A percentile compares a stretch with the other conserved stretches of the same genome.
phyloP scores from a whole-genome alignment of 805 yeast species.

The Pichia ethanolica region DNA sequence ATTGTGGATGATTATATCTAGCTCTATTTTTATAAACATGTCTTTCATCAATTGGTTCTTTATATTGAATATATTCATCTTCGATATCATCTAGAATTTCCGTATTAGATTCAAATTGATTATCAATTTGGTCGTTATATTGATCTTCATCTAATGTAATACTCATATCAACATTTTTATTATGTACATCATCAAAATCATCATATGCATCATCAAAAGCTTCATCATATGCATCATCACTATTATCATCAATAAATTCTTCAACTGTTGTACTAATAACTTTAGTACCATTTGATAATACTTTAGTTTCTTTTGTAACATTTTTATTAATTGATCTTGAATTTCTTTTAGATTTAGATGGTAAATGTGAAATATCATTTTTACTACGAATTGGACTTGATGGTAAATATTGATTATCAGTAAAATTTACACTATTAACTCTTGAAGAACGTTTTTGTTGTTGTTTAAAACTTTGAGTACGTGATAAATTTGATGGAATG shows the following conservation, averaged over 20 bases:
- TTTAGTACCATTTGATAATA: conserved; percentile 12
- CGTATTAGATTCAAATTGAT: background rate
- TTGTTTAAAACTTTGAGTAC: background rate
- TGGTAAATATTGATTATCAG: background rate
- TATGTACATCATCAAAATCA: conserved; percentile 5
- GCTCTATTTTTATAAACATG: background rate
- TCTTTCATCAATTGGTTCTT: background rate
- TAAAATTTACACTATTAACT: background rate
- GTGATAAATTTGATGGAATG: background rate
- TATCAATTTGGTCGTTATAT: background rate
- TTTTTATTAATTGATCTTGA: conserved; percentile 6
- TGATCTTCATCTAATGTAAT: conserved; percentile 6
- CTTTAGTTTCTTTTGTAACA: conserved; percentile 8
- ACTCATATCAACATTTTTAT: conserved; percentile 1
- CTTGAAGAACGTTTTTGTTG: background rate
- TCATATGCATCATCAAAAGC: conserved; percentile 5
- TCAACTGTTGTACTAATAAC: conserved; percentile 11
- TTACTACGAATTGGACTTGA: no score
- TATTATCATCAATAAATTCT: conserved; percentile 17
- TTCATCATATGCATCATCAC: conserved; percentile 14
- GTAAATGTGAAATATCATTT: background rate
- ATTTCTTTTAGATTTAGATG: background rate
- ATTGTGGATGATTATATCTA: no score
- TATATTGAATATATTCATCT: background rate
- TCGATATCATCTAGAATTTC: background rate